Conservation (phyloP, 345 rosid genomes). For the Linum usitatissimum region DNA sequence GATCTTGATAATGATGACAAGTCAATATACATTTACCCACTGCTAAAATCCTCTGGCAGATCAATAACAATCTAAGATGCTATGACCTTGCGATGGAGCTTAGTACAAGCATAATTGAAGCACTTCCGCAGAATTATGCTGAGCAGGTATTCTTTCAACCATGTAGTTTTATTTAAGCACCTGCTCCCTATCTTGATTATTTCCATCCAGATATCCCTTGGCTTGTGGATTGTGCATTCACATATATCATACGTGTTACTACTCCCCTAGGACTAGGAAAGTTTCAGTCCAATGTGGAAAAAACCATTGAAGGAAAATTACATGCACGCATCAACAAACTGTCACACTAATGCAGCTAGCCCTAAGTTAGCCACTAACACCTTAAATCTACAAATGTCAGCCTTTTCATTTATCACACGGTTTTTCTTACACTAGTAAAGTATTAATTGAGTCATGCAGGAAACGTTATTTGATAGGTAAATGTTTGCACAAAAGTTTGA, state of each 20-base stretch:
- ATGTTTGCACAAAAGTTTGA: neutral
- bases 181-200: neutral
- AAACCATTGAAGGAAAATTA: neutral
- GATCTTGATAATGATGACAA: conserved; percentile 5
- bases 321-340: neutral
- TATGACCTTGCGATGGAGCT: conserved; percentile 98
- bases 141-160: conserved; percentile 51
- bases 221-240: neutral
- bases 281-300: neutral
- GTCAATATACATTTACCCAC: conserved; percentile 4
- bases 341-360: neutral
- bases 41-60: conserved; percentile 29
- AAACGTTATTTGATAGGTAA: neutral
- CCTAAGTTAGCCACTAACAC: neutral
- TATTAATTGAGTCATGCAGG: neutral
- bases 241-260: neutral
- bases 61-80: conserved; percentile 95
- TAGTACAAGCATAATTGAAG: conserved; percentile 78
- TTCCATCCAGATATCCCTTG: neutral
- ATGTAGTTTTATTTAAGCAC: neutral
- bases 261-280: neutral
- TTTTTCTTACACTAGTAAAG: neutral
- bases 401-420: neutral
- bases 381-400: neutral
- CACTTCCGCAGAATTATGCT: conserved; percentile 92